Conservation (phyloP, 78 protist genomes). For the Trichosphaerium sp. region DNA sequence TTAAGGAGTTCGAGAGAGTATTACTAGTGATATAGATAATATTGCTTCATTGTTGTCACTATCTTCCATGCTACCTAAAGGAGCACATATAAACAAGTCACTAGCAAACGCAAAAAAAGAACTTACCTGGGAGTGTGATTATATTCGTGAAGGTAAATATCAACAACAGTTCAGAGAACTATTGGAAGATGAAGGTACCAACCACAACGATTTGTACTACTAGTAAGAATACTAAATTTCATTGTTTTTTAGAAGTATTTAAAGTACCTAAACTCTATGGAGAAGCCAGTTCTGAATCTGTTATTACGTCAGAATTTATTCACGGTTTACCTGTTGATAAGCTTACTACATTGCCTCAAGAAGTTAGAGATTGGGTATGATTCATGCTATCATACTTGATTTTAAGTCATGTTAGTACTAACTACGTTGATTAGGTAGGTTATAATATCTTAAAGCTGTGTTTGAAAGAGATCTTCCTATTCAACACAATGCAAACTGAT, state of each 20-base stretch:
- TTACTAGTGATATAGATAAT: slow-evolving; percentile 56
- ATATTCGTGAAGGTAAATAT: slow-evolving; percentile 44
- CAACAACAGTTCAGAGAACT: slow-evolving; percentile 12
- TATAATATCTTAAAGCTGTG: slow-evolving; percentile 36
- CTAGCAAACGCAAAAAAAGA: slow-evolving; percentile 45
- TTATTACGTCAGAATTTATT: slow-evolving; percentile 49
- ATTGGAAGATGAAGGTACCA: neutral
- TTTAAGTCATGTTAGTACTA: neutral
- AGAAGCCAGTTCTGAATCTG: slow-evolving; percentile 12
- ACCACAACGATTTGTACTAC: neutral
- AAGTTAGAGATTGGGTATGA: slow-evolving; percentile 26
- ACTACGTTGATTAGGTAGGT: neutral
- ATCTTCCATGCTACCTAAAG: slow-evolving; percentile 55
- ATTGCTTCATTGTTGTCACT: slow-evolving; percentile 26
- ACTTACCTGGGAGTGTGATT: slow-evolving; percentile 66
- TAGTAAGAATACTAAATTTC: neutral
- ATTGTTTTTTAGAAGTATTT: neutral
- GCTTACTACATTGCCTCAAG: slow-evolving; percentile 7
- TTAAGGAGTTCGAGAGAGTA: slow-evolving; percentile 69
- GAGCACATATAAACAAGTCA: slow-evolving; percentile 57
- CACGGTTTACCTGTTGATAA: slow-evolving; percentile 51
- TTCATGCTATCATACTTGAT: too few species aligned
- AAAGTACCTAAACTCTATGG: slow-evolving; percentile 14
- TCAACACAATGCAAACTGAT: slow-evolving; percentile 75
- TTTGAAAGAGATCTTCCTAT: slow-evolving; percentile 58